Percentiles rank a stretch among this genome's conserved stretches.
Conservation (phyloP, 2,329 filamentous ascomycete species). For the Monosporascus sp. region DNA sequence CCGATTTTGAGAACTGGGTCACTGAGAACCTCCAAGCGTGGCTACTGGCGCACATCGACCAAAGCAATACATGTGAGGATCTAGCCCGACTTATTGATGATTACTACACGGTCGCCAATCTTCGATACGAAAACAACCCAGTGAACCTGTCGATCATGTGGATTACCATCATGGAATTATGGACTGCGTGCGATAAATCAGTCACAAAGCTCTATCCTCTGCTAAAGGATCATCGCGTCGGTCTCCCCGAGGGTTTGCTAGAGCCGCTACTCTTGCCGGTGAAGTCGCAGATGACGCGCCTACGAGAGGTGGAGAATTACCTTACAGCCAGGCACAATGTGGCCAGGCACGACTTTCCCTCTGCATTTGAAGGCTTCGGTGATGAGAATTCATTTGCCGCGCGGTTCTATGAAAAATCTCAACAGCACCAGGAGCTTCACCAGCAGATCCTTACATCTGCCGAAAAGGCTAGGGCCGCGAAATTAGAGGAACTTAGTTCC, state of each 20-base stretch:
- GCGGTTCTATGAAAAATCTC: background rate
- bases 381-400: conserved; percentile 1
- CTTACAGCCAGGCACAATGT: background rate
- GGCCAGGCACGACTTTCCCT: background rate
- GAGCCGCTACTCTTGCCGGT: background rate
- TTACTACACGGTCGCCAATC: conserved; percentile 26
- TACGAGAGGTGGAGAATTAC: background rate
- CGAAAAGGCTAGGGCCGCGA: background rate
- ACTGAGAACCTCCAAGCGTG: background rate
- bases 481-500: background rate
- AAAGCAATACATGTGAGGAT: background rate
- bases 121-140: conserved; percentile 34
- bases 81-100: conserved; percentile 14
- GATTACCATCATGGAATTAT: conserved; percentile 51
- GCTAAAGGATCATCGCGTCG: background rate
- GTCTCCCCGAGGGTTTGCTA: background rate
- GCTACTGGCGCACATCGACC: background rate
- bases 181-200: conserved; percentile 48
- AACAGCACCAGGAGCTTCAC: background rate
- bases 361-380: background rate
- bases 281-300: background rate
- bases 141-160: conserved; percentile 48
- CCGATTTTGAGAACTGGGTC: conserved; percentile 1
- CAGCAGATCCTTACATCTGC: background rate
- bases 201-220: background rate